These are phyloP conservation scores for Rubia tinctorum DNA, from an alignment of 305 asterid genomes.

Conservation along the genomic window DNA sequence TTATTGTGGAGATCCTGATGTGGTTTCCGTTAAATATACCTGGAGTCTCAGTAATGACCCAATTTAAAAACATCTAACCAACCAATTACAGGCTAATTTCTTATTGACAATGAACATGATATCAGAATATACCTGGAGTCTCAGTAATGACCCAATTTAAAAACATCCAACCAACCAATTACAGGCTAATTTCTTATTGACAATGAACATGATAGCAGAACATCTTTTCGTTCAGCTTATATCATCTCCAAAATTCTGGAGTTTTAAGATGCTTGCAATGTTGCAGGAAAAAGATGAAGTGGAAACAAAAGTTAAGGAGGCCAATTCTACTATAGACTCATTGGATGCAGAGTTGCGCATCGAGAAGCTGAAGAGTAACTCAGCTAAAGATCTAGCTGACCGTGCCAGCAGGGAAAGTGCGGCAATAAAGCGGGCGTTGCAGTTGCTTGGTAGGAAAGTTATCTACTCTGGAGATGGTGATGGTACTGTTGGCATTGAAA, in stretches of 20 bases:
- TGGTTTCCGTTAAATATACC: too few relatives aligned
- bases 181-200: neutral
- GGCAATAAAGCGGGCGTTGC: slow-evolving; percentile 77
- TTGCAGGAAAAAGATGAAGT: slow-evolving; percentile 81
- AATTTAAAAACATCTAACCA: neutral
- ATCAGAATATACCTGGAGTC: neutral
- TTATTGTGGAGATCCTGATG: neutral
- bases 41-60: neutral
- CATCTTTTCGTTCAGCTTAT: neutral
- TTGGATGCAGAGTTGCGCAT: slow-evolving; percentile 59
- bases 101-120: neutral
- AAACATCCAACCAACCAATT: neutral
- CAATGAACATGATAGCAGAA: neutral
- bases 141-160: neutral
- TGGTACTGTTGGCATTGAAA: slow-evolving; percentile 66
- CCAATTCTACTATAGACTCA: slow-evolving; percentile 44
- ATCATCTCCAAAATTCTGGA: neutral
- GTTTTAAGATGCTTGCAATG: slow-evolving; percentile 16
- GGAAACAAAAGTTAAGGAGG: slow-evolving; percentile 59
- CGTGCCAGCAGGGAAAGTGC: slow-evolving; percentile 64
- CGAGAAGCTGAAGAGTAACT: slow-evolving; percentile 67
- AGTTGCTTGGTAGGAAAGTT: slow-evolving; percentile 83
- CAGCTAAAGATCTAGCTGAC: slow-evolving; percentile 67
- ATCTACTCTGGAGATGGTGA: slow-evolving; percentile 76
- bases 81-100: neutral